Evolutionary conservation across 1,284 basidiomycete genomes (phyloP).

Genomic region (Erythrobasidium hasegawianum): DNA sequence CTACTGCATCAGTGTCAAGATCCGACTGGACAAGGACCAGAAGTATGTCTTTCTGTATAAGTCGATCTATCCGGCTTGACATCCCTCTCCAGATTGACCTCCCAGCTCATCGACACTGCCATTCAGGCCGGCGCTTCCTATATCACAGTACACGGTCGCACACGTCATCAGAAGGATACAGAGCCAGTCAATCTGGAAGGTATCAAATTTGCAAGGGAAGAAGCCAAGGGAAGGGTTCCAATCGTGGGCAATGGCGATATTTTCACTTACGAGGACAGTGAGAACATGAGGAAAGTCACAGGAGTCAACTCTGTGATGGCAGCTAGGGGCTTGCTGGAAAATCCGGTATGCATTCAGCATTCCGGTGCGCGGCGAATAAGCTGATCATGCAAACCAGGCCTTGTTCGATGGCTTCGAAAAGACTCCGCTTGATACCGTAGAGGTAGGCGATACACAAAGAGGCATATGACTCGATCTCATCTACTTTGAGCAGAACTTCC

Average conservation of each 20-base stretch:
- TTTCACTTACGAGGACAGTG: conserved; percentile 55
- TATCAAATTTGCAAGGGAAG: conserved; percentile 57
- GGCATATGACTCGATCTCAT: neutral
- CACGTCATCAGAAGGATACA: conserved; percentile 55
- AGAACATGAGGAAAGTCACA: conserved; percentile 52
- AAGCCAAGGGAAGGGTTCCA: conserved; percentile 55
- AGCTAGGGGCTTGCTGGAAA: conserved; percentile 59
- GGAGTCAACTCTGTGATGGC: conserved; percentile 59
- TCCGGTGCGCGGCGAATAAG: conserved; percentile 6
- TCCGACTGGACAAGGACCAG: conserved; percentile 57
- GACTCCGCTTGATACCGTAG: conserved; percentile 55
- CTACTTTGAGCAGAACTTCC: conserved; percentile 50
- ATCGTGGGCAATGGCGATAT: conserved; percentile 60
- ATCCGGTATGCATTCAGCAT: conserved; percentile 51
- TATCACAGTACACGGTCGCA: conserved; percentile 59
- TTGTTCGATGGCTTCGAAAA: conserved; percentile 56
- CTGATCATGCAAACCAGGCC: conserved; percentile 47
- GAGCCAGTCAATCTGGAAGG: conserved; percentile 55
- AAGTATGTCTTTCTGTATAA: conserved; percentile 43
- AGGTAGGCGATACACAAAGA: conserved; percentile 43
- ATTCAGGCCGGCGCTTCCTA: conserved; percentile 53
- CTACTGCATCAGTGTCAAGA: conserved; percentile 60
- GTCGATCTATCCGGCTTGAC: neutral
- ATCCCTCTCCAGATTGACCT: conserved; percentile 50
- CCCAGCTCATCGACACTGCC: conserved; percentile 55